Percentiles rank a stretch among this genome's conserved stretches.
phyloP scores from a whole-genome alignment of 148 eudicot genomes.

The Spergularia marina region DNA sequence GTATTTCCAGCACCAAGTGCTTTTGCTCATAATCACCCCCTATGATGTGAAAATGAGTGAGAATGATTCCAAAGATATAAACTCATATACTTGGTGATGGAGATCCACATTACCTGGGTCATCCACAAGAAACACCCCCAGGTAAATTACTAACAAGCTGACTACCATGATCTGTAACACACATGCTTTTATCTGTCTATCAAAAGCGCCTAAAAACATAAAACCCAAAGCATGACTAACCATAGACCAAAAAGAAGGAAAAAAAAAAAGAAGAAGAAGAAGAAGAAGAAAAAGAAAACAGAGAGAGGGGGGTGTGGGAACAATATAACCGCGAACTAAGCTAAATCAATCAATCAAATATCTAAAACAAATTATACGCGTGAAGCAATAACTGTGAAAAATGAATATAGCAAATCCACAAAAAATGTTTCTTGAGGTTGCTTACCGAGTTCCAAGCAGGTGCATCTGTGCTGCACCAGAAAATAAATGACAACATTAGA shows the following conservation, averaged over 20 bases:
- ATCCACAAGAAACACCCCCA: background rate
- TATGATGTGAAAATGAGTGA: no score
- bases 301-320: background rate
- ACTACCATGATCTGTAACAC: no score
- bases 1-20: background rate
- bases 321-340: background rate
- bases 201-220: background rate
- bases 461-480: slow-evolving; percentile 58
- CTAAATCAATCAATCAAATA: background rate
- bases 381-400: background rate
- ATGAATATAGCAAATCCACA: slow-evolving; percentile 11
- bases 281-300: background rate
- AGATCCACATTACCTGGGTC: no score
- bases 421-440: slow-evolving; percentile 12
- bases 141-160: background rate
- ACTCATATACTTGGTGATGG: no score
- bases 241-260: background rate
- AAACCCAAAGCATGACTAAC: background rate
- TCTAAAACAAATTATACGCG: background rate
- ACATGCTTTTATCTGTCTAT: background rate
- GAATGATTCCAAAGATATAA: no score
- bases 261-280: no score
- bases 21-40: background rate
- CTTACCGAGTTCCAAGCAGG: slow-evolving; percentile 89
- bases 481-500: slow-evolving; percentile 5